Conservation (phyloP, 2,329 filamentous ascomycete genomes). For the Colletotrichum zoysiae region DNA sequence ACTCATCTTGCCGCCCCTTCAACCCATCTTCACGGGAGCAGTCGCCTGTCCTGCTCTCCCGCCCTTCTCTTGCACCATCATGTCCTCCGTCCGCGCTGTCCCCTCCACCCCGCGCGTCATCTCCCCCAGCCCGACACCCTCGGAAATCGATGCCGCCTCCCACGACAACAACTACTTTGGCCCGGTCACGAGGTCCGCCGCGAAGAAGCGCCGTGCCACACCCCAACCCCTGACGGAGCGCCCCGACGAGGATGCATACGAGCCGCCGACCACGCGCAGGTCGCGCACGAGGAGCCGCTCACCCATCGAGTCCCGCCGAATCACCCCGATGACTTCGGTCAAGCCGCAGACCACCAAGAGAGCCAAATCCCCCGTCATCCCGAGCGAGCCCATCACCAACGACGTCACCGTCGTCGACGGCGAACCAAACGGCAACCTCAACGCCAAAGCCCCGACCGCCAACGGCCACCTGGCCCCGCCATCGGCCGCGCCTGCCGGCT, state of each 20-base stretch:
- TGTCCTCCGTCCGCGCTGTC: slow-evolving; percentile 68
- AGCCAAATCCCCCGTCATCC: slow-evolving; percentile 45
- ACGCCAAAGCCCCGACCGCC: slow-evolving; percentile 48
- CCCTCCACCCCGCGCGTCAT: slow-evolving; percentile 89
- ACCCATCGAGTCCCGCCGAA: slow-evolving; percentile 66
- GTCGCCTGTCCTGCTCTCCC: slow-evolving; percentile 69
- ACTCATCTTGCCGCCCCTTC: slow-evolving; percentile 59
- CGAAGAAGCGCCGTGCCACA: slow-evolving; percentile 67
- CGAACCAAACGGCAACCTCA: slow-evolving; percentile 46
- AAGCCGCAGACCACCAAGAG: slow-evolving; percentile 56
- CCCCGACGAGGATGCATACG: slow-evolving; percentile 59
- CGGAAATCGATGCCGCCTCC: slow-evolving; percentile 65
- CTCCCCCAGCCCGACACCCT: slow-evolving; percentile 85
- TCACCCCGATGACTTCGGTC: slow-evolving; percentile 65
- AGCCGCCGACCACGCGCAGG: slow-evolving; percentile 64
- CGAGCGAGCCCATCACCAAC: slow-evolving; percentile 44
- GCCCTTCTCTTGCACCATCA: slow-evolving; percentile 66
- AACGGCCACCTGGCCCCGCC: slow-evolving; percentile 80
- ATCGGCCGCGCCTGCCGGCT: slow-evolving; percentile 68
- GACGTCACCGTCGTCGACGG: slow-evolving; percentile 41
- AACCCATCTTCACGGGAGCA: slow-evolving; percentile 67
- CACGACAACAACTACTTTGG: slow-evolving; percentile 75
- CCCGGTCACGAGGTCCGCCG: slow-evolving; percentile 81
- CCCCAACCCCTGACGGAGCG: slow-evolving; percentile 69
- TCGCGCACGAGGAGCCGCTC: slow-evolving; percentile 80